Base-by-base conservation (phyloP, 495 filamentous ascomycete genomes). In the Xeromyces bisporus region DNA sequence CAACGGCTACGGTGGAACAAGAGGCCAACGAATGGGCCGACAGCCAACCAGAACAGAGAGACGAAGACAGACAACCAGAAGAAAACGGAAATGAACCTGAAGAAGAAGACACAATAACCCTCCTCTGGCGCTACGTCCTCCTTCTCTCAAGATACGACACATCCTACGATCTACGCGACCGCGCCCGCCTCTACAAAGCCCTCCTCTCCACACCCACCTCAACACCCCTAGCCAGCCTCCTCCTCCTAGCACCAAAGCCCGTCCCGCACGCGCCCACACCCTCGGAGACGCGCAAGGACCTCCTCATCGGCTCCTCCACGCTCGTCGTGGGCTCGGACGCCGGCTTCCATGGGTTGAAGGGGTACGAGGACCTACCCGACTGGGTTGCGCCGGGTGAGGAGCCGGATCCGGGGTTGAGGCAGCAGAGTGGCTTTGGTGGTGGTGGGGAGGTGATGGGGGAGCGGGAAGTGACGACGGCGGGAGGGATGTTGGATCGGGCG, bases 151-250 rank as follows among this genome's bases (percentile, higher is more conserved):
- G 89, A 36, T 97, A 96, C 46, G 87, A 93, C 40, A 79, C 75
- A 0, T 93, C 86, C 3, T 97, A 94, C 49, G 85, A 93, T 45
- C 71, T 96, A 3, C 82, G 89, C 23, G 89, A 94, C 43, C 80
- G 89, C 13, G 71, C 85, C 1, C 69, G 89, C 6, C 58, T 93
- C 16, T 94, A 92, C 56, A 84, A 81, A 39, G 71, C 78, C 1
- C 68, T 97, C 3, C 69, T 97, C 1, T 66, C 70, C 13, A 69
- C 69, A 7, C 80, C 86, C 0, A 63, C 66, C 3, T 72, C 68
- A 6, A 83, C 78, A 0, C 82, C 93, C 46, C 70, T 97, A 10
- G 89, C 89, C 10, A 85, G 75, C 6, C 64, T 97, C 3, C 73
- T 94, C 40, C 73, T 97, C 0, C 67, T 94, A 0, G 89, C 89